A percentile compares a stretch with the other conserved stretches of the same genome.
Evolutionary conservation across 2,329 filamentous ascomycete genomes (phyloP).

Genomic region (Annulohypoxylon truncatum): DNA sequence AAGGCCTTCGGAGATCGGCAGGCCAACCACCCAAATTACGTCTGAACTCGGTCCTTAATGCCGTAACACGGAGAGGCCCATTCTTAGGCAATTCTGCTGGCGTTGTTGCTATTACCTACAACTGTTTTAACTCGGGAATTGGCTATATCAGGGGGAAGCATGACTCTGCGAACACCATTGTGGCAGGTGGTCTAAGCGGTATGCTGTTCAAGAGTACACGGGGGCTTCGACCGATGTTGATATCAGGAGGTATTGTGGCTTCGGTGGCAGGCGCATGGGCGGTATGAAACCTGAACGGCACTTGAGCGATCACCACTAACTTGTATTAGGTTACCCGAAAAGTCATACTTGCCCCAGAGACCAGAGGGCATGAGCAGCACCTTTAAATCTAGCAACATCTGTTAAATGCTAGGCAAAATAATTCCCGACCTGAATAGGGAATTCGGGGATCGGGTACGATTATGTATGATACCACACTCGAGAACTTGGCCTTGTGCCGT

Average conservation of each 20-base stretch:
- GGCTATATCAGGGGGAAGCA: constrained; percentile 85
- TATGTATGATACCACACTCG: constrained; percentile 48
- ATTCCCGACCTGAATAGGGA: constrained; percentile 28
- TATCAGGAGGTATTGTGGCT: constrained; percentile 90
- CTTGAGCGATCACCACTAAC: constrained; percentile 39
- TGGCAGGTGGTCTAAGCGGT: constrained; percentile 86
- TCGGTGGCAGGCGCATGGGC: constrained; percentile 88
- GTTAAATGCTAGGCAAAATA: constrained; percentile 20
- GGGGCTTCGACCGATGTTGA: constrained; percentile 90
- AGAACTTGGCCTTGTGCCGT: constrained; percentile 36
- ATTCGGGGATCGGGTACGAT: constrained; percentile 11
- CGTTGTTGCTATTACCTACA: constrained; percentile 96
- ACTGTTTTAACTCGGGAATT: constrained; percentile 87
- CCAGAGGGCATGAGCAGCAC: constrained; percentile 40
- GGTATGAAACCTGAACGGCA: constrained; percentile 67
- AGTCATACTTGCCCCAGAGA: constrained; percentile 41
- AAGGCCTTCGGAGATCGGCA: constrained; percentile 84
- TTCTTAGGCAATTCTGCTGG: constrained; percentile 97
- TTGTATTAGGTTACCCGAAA: constrained; percentile 45
- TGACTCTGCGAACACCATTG: constrained; percentile 88
- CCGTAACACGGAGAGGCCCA: constrained; percentile 89
- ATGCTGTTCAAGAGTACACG: constrained; percentile 97
- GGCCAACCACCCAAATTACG: constrained; percentile 87
- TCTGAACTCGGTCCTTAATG: constrained; percentile 94
- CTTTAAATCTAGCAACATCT: constrained; percentile 35